These are phyloP conservation scores for Sphagnurus paluster DNA, from an alignment of 1,284 basidiomycete genomes.

Conservation along the genomic window DNA sequence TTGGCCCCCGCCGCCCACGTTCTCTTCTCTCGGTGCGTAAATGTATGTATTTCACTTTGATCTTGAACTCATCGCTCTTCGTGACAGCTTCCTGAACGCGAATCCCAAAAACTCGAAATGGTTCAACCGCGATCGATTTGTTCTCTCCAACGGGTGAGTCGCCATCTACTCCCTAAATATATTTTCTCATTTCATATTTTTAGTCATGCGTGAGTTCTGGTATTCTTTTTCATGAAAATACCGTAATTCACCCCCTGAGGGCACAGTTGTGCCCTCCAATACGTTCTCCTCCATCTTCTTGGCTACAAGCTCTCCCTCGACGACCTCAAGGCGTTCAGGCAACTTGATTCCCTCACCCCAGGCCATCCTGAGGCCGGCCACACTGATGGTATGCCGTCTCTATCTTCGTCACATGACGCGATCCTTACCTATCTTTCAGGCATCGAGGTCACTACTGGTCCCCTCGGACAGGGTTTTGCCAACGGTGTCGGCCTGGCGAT, in stretches of 20 bases:
- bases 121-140: slow-evolving; percentile 90
- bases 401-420: slow-evolving; percentile 5
- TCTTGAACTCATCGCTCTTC: slow-evolving; percentile 4
- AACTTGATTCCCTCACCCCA: slow-evolving; percentile 86
- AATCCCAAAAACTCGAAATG: slow-evolving; percentile 90
- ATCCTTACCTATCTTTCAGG: slow-evolving; percentile 35
- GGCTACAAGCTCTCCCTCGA: slow-evolving; percentile 85
- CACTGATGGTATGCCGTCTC: slow-evolving; percentile 66
- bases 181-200: slow-evolving; percentile 2
- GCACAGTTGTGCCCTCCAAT: slow-evolving; percentile 80
- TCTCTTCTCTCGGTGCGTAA: slow-evolving; percentile 71
- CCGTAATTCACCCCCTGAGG: background rate
- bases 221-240: slow-evolving; percentile 10
- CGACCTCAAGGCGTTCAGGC: slow-evolving; percentile 84
- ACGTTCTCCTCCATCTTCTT: slow-evolving; percentile 79
- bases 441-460: slow-evolving; percentile 95
- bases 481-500: slow-evolving; percentile 94
- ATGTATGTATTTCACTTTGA: background rate
- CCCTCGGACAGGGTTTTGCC: slow-evolving; percentile 92
- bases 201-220: slow-evolving; percentile 66
- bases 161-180: background rate
- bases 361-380: slow-evolving; percentile 91
- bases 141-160: slow-evolving; percentile 79
- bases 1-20: slow-evolving; percentile 90
- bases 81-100: slow-evolving; percentile 73